Base-by-base conservation (phyloP, 1,284 basidiomycete genomes). In the Cryptococcus neoformans region DNA sequence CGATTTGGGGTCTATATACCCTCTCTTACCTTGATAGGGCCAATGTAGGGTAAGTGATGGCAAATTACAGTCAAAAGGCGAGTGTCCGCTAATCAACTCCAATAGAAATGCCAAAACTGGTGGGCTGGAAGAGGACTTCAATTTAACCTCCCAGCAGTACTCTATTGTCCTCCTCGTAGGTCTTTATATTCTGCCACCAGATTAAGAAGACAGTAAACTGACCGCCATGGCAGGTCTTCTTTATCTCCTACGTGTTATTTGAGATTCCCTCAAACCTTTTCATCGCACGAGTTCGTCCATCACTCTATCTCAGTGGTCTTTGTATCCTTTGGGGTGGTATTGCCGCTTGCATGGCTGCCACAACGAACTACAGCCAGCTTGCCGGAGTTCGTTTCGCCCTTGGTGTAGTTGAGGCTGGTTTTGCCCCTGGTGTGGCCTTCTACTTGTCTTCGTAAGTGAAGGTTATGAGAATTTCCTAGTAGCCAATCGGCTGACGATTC, bases 1-100 rank as follows among this genome's bases (percentile, higher is more conserved):
- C 64, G 46, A 72, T 77, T 46, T 77, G 75, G 75, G 63, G 53
- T 2, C 60, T 76, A n/a, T 77, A 77, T 65, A 71, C 72, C 10
- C 61, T 76, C 28, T 70, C 68, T 3, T 78, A 76, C 58, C 64
- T 77, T 2, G 74, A 77, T 57, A 62, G 74, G 44, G 74, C 73
- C 36, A 76, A 76, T 54, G 73, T 77, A 28, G 71, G 73, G 64
- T 61, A 47, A 50, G 59, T 56, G 14, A 21, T 44, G 21, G 10
- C 35, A n/a, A 36, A 14, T 47, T 21, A 7, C 7, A 1, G 44
- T 28, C 17, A 14, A 16, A 28, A 21, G 40, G 40, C 40, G 40
- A 16, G 9, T 42, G 10, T 4, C 14, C 12, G 12, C 9, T 52
- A 17, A 28, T 50, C 41, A 34, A 37, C 4, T 11, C 28, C 14